Base-by-base conservation (phyloP, 306 rosid genomes). In the Pueraria montana region DNA sequence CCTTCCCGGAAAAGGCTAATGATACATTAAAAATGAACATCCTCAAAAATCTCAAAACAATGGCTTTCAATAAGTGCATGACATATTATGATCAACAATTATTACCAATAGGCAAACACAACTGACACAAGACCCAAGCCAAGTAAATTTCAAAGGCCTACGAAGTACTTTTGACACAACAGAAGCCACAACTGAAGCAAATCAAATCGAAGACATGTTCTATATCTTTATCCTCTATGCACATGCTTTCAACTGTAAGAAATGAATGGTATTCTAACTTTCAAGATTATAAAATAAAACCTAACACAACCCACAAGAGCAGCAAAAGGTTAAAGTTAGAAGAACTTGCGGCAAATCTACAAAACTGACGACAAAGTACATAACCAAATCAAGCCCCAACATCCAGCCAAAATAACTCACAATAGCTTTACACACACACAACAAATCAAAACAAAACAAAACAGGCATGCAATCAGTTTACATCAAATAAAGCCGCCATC, bases 21-120 rank as follows among this genome's bases (percentile, higher is more conserved):
- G 9, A 45, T 38, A 34, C 12, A 5, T 11, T 48, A 9, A 21
- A 76, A 46, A 48, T n/a, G 55, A 62, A 52, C 21, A 43, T 58
- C 72, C 67, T 67, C 48, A 61, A 45, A 79, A 34, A n/a, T 26
- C 38, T 61, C 10, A 24, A 61, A 30, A 17, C 42, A 78, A 20
- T 62, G 64, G 24, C 27, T 64, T 43, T 55, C 23, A 38, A 27
- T 53, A 38, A 6, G 34, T 24, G 6, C 32, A 67, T 6, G 1
- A 59, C 69, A 59, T 20, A 59, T 74, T 67, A 26, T 17, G 52
- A 45, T 23, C 21, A 45, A 55, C 42, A 83, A 18, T 43, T 45
- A 52, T 34, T 52, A 56, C n/a, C 48, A 42, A 3, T 6, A 42
- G 11, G 53, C 20, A 59, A 17, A 58, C 62, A 55, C 3, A 50